Percentiles rank a stretch among this genome's conserved stretches.
phyloP scores from a whole-genome alignment of 345 rosid genomes.

The Brassica incana region DNA sequence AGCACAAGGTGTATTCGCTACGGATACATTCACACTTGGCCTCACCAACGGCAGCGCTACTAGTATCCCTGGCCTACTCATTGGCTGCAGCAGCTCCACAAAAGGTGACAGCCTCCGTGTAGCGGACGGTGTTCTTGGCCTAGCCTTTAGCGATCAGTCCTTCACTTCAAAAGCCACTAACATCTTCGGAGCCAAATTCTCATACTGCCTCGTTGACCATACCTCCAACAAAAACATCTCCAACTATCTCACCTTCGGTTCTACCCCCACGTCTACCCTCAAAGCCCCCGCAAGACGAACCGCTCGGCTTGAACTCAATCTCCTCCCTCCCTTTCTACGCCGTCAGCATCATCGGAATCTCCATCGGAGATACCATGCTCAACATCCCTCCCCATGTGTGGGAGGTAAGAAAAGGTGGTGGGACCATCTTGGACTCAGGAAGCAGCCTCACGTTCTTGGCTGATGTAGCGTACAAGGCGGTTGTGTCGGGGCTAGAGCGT shows the following conservation, averaged over 20 bases:
- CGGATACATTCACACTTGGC: constrained; percentile 48
- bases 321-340: constrained; percentile 53
- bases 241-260: constrained; percentile 57
- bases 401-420: constrained; percentile 47
- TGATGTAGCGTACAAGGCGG: constrained; percentile 42
- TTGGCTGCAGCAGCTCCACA: constrained; percentile 55
- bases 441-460: constrained; percentile 50
- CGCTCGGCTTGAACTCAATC: constrained; percentile 47
- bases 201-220: constrained; percentile 68
- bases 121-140: constrained; percentile 62
- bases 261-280: background rate
- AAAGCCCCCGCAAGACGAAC: constrained; percentile 6
- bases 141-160: constrained; percentile 47
- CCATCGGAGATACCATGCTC: constrained; percentile 42
- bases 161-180: constrained; percentile 45
- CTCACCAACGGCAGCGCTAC: constrained; percentile 36
- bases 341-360: constrained; percentile 48
- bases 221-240: constrained; percentile 47
- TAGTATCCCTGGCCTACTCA: constrained; percentile 36
- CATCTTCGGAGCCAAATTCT: constrained; percentile 47
- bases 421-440: constrained; percentile 60
- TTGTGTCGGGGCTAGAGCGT: constrained; percentile 41
- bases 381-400: constrained; percentile 53
- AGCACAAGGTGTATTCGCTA: constrained; percentile 52
- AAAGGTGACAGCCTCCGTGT: constrained; percentile 36